Base-by-base conservation (phyloP, 1,284 basidiomycete genomes). In the Ceratorhiza oryzae-sativae region DNA sequence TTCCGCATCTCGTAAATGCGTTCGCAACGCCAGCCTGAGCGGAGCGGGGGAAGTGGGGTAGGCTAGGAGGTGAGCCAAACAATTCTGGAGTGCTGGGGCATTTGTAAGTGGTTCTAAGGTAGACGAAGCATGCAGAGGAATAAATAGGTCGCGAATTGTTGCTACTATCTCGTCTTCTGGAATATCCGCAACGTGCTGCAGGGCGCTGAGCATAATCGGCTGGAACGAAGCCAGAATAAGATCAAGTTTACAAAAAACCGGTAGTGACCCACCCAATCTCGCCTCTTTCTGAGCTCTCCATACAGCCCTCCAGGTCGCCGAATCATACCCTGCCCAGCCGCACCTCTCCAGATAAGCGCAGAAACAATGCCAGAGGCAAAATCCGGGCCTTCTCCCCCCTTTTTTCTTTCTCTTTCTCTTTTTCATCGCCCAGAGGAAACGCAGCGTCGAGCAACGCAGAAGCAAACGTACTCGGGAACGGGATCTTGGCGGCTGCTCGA, bases 151-250 rank as follows among this genome's bases (percentile, higher is more conserved):
- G 25, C 41, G 49, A 12, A 68, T 68, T 23, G 65, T 68, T 12
- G 65, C 65, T 39, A 71, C 36, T 3, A 62, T 56, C 46, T 73
- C 72, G 46, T 73, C 72, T 48, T 73, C 72, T 9, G 72, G 67
- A n/a, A 73, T 70, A 25, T 73, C 67, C 10, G 72, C 58, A 18
- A 73, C 45, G 27, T 60, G 56, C 30, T 71, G 55, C 18, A 73
- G 42, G 15, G 62, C 63, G 18, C 72, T 63, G 39, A 56, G 51
- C 62, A 67, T 61, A 25, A 73, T 51, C 6, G 63, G 55, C 61
- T 68, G 32, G 6, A 55, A 13, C 15, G 20, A 41, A 27, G 46
- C 36, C 25, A 30, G 9, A 46, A 3, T 18, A 9, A 41, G 23
- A 39, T n/a, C 23, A 39, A 23, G 18, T 18, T n/a, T 25, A 2